These are phyloP conservation scores for Melampsora occidentalis DNA, from an alignment of 1,284 basidiomycete species.

Conservation along the genomic window DNA sequence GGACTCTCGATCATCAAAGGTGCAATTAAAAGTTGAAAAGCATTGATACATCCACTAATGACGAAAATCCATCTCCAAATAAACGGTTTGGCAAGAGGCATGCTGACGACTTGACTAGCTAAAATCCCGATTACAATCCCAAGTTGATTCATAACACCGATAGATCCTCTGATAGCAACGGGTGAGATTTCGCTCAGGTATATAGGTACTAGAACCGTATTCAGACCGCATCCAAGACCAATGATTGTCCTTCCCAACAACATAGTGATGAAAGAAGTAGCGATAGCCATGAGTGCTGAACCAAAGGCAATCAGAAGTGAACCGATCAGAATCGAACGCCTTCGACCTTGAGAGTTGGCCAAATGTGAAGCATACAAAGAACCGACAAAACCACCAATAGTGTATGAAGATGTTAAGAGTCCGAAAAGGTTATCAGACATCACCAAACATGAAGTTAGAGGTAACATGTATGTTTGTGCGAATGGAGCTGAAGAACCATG, in stretches of 20 bases:
- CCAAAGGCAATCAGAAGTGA: constrained; percentile 36
- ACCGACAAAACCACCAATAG: constrained; percentile 78
- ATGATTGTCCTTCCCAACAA: constrained; percentile 60
- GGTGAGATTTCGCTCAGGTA: constrained; percentile 80
- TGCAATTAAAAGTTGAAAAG: constrained; percentile 61
- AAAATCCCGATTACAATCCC: constrained; percentile 80
- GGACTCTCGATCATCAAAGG: constrained; percentile 24
- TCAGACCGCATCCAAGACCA: constrained; percentile 76
- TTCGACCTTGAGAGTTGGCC: constrained; percentile 69
- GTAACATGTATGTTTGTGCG: background rate
- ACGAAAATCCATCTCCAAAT: constrained; percentile 73
- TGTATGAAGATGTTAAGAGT: constrained; percentile 76
- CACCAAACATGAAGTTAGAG: constrained; percentile 63
- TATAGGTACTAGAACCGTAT: constrained; percentile 78
- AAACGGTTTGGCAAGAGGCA: constrained; percentile 64
- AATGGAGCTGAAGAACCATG: background rate
- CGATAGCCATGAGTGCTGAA: constrained; percentile 21
- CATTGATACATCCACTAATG: constrained; percentile 64
- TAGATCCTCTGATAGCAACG: constrained; percentile 65
- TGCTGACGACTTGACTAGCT: constrained; percentile 67
- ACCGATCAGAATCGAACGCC: constrained; percentile 46
- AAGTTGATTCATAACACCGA: constrained; percentile 82
- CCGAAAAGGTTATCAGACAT: constrained; percentile 75
- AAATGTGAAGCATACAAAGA: constrained; percentile 68
- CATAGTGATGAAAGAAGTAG: constrained; percentile 6